Base-by-base conservation (phyloP, 73 alveolate genomes). In the Paramecium pentaurelia region DNA sequence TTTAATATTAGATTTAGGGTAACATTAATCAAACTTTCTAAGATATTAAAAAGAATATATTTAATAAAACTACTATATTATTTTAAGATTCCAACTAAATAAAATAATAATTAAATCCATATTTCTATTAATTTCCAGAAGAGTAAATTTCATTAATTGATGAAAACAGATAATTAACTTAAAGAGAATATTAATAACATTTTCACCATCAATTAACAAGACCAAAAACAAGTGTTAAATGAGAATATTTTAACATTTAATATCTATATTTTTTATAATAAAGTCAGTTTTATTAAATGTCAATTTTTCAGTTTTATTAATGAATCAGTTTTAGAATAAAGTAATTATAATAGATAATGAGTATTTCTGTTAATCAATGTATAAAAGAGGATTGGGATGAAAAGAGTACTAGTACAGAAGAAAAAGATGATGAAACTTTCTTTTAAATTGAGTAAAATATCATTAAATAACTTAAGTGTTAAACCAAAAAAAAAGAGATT, bases 401-500 rank as follows among this genome's bases (percentile, higher is more conserved):
- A 64, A 11, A 32, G 30, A 64, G 84, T 28, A 64, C 84, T 2
- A 64, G 84, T 10, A 64, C 84, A 12, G 84, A 64, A 14, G 84
- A 64, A 64, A 28, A 64, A 4, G 84, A 64, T 1, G 84, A 64
- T 28, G 70, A 54, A 14, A 54, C 14, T 54, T 25, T 11, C 30
- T 64, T 64, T 64, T 51, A 64, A 27, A 64, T 64, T 12, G 84
- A 64, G 84, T 64, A 64, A 64, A 3, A 22, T 12, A 28, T 28
- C 2, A 64, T 28, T 10, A 28, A 22, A 32, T 64, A 64, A 32
- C 22, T 34, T 73, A 18, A 89, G 94, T 73, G 94, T 89, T 77
- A 20, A 89, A 40, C 94, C 94, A 1, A 89, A 89, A 54, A 89
- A 91, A 71, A 38, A 89, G 38, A 27, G 18, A 28, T 89, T 89